Evolutionary conservation across 495 filamentous ascomycete species (phyloP).

Genomic region (Hamigera avellanea): DNA sequence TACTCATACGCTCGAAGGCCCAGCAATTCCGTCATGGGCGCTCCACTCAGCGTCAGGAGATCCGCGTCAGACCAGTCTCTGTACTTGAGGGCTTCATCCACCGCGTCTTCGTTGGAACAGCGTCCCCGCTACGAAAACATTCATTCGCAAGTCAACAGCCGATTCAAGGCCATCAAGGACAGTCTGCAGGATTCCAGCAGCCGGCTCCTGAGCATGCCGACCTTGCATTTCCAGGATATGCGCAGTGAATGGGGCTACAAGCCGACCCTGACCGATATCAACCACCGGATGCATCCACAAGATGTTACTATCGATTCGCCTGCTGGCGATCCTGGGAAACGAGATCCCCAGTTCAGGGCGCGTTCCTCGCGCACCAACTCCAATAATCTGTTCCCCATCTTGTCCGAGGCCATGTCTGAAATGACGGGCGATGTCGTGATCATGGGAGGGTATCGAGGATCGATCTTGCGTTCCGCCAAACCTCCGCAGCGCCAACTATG

Average conservation of each 20-base stretch:
- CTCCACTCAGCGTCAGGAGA: constrained; percentile 38
- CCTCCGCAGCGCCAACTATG: constrained; percentile 74
- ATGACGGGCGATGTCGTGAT: constrained; percentile 80
- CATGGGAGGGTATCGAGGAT: constrained; percentile 85
- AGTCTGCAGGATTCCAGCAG: constrained; percentile 71
- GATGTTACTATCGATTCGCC: constrained; percentile 1
- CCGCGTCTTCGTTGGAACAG: constrained; percentile 74
- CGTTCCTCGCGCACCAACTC: constrained; percentile 17
- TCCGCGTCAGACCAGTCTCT: constrained; percentile 69
- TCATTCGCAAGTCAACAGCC: constrained; percentile 65
- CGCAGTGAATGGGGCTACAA: constrained; percentile 26
- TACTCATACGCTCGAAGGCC: constrained; percentile 22
- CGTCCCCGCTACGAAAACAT: constrained; percentile 75
- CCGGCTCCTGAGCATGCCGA: constrained; percentile 52
- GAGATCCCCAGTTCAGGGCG: constrained; percentile 5
- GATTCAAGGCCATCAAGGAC: constrained; percentile 85
- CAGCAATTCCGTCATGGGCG: constrained; percentile 11
- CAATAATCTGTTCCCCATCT: constrained; percentile 30
- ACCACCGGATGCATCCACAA: constrained; percentile 6
- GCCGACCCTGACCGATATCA: constrained; percentile 14
- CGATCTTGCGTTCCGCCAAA: constrained; percentile 73
- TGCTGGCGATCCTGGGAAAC: constrained; percentile 1
- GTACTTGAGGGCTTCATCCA: constrained; percentile 51
- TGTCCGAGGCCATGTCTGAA: constrained; percentile 55
- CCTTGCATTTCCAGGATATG: constrained; percentile 41